A percentile compares a stretch with the other conserved stretches of the same genome.
Conservation (phyloP, 2,329 filamentous ascomycete genomes). For the Phialocephala subalpina region DNA sequence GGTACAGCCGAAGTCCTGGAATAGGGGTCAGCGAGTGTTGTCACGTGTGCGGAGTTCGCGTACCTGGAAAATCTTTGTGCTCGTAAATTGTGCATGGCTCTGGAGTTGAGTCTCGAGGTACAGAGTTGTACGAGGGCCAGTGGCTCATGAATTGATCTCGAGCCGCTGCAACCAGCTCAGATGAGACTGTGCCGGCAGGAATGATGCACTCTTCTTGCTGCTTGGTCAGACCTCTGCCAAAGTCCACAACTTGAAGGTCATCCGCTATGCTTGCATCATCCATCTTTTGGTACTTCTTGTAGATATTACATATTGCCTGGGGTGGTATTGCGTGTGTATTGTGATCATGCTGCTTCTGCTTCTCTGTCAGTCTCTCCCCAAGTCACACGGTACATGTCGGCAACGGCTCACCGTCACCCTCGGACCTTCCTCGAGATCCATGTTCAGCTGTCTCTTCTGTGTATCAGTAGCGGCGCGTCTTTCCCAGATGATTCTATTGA, state of each 20-base stretch:
- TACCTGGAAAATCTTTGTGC: conserved; percentile 43
- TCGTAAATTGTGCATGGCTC: conserved; percentile 41
- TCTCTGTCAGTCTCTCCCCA: background rate
- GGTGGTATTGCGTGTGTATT: conserved; percentile 45
- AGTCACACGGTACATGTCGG: background rate
- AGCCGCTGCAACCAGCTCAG: conserved; percentile 36
- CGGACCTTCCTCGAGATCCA: background rate
- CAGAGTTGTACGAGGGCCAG: conserved; percentile 5
- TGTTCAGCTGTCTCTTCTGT: background rate
- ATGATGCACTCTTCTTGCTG: conserved; percentile 37
- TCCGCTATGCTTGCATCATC: conserved; percentile 35
- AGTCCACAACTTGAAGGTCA: conserved; percentile 42
- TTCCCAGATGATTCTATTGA: background rate
- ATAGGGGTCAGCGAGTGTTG: background rate
- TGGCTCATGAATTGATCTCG: conserved; percentile 29
- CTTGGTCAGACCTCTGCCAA: conserved; percentile 39
- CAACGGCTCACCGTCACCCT: background rate
- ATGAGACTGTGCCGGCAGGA: conserved; percentile 33
- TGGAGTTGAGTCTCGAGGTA: conserved; percentile 10
- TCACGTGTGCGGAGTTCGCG: background rate
- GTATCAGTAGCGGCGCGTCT: background rate
- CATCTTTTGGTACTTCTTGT: conserved; percentile 44
- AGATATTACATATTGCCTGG: conserved; percentile 43
- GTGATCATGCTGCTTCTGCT: conserved; percentile 36
- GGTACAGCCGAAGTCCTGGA: conserved; percentile 70